A percentile compares a stretch with the other conserved stretches of the same genome.
phyloP scores from a whole-genome alignment of 2,329 filamentous ascomycete genomes.

The Corniculantispora saksenae region DNA sequence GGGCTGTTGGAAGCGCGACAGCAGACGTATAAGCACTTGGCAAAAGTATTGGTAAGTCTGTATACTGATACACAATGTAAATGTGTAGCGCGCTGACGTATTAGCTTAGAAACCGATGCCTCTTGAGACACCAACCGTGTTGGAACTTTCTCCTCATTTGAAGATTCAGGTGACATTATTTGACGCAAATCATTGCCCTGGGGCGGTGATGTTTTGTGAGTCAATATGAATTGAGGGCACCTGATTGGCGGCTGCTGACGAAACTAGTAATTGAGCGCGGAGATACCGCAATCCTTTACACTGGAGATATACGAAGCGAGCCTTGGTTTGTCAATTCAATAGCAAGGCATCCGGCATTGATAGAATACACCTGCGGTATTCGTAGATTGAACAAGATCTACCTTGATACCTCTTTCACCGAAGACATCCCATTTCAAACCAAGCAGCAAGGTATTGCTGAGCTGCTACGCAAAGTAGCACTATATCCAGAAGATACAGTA shows the following conservation, averaged over 20 bases:
- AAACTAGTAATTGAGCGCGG: constrained; percentile 69
- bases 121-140: constrained; percentile 72
- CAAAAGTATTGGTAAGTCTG: constrained; percentile 59
- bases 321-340: constrained; percentile 81
- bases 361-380: constrained; percentile 70
- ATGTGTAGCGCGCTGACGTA: background rate
- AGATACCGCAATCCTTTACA: constrained; percentile 77
- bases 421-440: constrained; percentile 50
- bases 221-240: background rate
- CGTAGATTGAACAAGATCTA: constrained; percentile 79
- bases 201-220: constrained; percentile 83
- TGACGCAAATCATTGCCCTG: constrained; percentile 89
- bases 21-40: constrained; percentile 76
- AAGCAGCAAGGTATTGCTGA: constrained; percentile 77
- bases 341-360: constrained; percentile 67
- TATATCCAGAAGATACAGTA: constrained; percentile 71
- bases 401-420: constrained; percentile 78
- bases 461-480: constrained; percentile 65
- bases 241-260: background rate
- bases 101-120: constrained; percentile 70
- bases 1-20: constrained; percentile 74
- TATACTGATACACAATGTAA: no score
- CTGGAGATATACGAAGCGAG: constrained; percentile 84
- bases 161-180: constrained; percentile 80
- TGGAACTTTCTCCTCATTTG: constrained; percentile 71